phyloP scores from a whole-genome alignment of 2,329 filamentous ascomycete genomes.

The Cytospora schulzeri region DNA sequence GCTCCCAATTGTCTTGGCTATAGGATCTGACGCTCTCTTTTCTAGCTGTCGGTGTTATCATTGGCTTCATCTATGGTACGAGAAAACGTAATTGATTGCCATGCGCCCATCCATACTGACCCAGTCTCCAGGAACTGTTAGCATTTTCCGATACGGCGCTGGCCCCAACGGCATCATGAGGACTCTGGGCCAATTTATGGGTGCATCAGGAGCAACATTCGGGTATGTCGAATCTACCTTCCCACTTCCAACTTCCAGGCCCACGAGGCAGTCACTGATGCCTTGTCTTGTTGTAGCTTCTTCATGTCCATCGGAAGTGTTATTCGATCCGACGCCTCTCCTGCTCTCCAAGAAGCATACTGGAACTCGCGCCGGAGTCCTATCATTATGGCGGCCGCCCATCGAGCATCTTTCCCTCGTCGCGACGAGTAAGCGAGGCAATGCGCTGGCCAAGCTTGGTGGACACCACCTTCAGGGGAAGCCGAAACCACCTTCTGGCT shows the following conservation, averaged over 20 bases:
- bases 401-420: slow-evolving; percentile 36
- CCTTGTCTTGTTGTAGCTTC: slow-evolving; percentile 56
- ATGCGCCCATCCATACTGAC: background rate
- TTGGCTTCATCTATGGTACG: slow-evolving; percentile 96
- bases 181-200: slow-evolving; percentile 95
- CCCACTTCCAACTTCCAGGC: background rate
- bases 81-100: slow-evolving; percentile 13
- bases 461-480: background rate
- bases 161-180: slow-evolving; percentile 92
- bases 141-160: slow-evolving; percentile 93
- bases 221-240: slow-evolving; percentile 61
- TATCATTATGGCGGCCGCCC: slow-evolving; percentile 60
- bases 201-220: slow-evolving; percentile 91
- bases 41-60: slow-evolving; percentile 88
- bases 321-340: slow-evolving; percentile 87
- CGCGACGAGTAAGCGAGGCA: slow-evolving; percentile 25
- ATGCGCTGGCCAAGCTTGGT: background rate
- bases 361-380: slow-evolving; percentile 72
- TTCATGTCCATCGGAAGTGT: slow-evolving; percentile 99
- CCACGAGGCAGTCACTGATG: slow-evolving; percentile 19
- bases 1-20: background rate
- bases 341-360: slow-evolving; percentile 75
- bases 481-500: slow-evolving; percentile 5
- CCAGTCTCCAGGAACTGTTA: slow-evolving; percentile 71
- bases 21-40: slow-evolving; percentile 8